These are phyloP conservation scores for Trichoderma pleuroti DNA, from an alignment of 2,329 filamentous ascomycete genomes.

Conservation along the genomic window DNA sequence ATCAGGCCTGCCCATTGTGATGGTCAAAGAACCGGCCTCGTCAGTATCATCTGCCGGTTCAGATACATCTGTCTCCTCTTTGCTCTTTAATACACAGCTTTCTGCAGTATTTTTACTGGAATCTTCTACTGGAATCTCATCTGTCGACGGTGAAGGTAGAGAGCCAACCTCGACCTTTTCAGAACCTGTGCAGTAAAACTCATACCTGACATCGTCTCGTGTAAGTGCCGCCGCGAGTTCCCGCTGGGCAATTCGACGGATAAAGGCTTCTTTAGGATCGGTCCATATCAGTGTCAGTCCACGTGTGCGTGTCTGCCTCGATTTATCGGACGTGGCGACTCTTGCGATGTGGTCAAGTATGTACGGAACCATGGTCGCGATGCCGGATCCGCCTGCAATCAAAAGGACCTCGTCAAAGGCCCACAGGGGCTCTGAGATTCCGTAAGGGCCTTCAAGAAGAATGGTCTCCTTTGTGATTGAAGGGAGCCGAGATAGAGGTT, in stretches of 20 bases:
- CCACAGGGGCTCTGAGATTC: not conserved
- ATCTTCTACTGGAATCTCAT: not conserved
- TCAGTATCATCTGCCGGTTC: not conserved
- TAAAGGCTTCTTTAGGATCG: not conserved
- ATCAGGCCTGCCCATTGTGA: not conserved
- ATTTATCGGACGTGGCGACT: not conserved
- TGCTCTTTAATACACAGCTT: not conserved
- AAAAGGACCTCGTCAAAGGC: not conserved
- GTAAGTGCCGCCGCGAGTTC: not conserved
- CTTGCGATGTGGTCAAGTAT: not conserved
- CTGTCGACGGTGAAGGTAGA: not conserved
- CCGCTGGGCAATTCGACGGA: not conserved
- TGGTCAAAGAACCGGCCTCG: not conserved
- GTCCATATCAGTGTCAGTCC: not conserved
- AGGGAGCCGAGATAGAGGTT: not conserved
- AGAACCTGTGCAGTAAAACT: not conserved
- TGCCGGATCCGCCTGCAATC: slow-evolving; percentile 4
- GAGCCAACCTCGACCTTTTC: not conserved
- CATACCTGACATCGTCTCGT: not conserved
- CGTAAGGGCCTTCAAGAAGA: slow-evolving; percentile 7
- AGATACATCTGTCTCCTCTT: not conserved
- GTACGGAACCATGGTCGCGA: slow-evolving; percentile 7
- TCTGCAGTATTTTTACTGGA: not conserved
- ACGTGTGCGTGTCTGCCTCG: not conserved
- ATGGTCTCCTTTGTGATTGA: not conserved